Conservation (phyloP, 495 filamentous ascomycete species). For the Opeltia flavorubescens region DNA sequence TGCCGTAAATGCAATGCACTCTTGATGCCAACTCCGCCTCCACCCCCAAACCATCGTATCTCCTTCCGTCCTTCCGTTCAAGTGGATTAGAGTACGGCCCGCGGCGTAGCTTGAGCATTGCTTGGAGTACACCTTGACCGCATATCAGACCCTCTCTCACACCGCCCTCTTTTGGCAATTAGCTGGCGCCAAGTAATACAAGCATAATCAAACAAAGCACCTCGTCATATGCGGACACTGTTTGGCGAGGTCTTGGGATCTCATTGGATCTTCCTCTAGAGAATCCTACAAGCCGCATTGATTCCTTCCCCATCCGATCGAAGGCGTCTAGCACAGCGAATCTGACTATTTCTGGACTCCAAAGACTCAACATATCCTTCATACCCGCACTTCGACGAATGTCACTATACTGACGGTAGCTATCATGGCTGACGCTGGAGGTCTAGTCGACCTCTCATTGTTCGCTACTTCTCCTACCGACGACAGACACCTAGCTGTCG, state of each 20-base stretch:
- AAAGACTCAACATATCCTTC: background rate
- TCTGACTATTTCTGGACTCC: no score
- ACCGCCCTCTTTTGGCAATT: conserved; percentile 5
- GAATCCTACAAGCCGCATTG: background rate
- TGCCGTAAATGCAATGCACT: background rate
- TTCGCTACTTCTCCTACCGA: conserved; percentile 14
- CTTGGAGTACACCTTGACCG: background rate
- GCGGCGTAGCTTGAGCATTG: background rate
- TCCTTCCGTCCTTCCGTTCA: no score
- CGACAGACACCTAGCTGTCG: conserved; percentile 9
- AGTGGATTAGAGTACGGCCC: no score
- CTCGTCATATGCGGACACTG: conserved; percentile 1
- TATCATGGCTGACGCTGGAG: conserved; percentile 9
- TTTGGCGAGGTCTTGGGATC: background rate
- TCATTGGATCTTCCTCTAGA: background rate
- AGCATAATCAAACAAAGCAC: background rate
- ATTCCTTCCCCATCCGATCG: background rate
- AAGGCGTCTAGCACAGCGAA: background rate
- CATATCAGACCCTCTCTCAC: conserved; percentile 1
- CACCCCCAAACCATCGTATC: background rate
- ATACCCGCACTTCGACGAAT: background rate
- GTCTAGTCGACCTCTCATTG: conserved; percentile 16
- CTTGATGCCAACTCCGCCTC: conserved; percentile 1
- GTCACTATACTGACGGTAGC: background rate
- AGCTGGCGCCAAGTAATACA: conserved; percentile 1